phyloP scores from a whole-genome alignment of 805 yeast species.

The Jamesozyma piceae region DNA sequence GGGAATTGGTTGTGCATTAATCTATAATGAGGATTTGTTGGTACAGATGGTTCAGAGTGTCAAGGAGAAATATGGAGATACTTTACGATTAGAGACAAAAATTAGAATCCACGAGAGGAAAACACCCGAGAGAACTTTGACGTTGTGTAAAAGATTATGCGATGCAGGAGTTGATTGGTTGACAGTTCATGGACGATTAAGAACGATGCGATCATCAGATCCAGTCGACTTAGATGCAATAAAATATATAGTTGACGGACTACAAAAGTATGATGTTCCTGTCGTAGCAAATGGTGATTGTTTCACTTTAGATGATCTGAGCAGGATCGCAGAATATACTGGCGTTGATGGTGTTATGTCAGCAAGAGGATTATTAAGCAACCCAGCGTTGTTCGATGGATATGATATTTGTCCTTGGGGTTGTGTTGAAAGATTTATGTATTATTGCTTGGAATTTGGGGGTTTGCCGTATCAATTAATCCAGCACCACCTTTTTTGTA shows the following conservation, averaged over 20 bases:
- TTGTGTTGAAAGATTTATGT: slow-evolving; percentile 77
- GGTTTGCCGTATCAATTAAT: slow-evolving; percentile 78
- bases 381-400: slow-evolving; percentile 85
- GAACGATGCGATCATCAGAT: slow-evolving; percentile 70
- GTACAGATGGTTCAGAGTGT: slow-evolving; percentile 78
- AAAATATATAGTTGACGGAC: slow-evolving; percentile 42
- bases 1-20: slow-evolving; percentile 94
- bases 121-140: slow-evolving; percentile 47
- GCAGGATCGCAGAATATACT: slow-evolving; percentile 51
- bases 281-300: slow-evolving; percentile 99
- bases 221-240: slow-evolving; percentile 84
- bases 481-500: slow-evolving; percentile 83
- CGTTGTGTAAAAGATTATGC: slow-evolving; percentile 65
- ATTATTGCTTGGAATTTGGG: slow-evolving; percentile 57
- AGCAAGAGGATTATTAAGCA: slow-evolving; percentile 75
- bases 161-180: slow-evolving; percentile 87
- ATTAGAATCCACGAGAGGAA: slow-evolving; percentile 78
- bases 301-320: slow-evolving; percentile 55
- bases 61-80: slow-evolving; percentile 61
- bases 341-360: slow-evolving; percentile 93
- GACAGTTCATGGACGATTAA: slow-evolving; percentile 89
- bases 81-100: slow-evolving; percentile 78
- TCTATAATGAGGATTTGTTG: slow-evolving; percentile 73
- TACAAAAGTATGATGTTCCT: slow-evolving; percentile 46
- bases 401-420: slow-evolving; percentile 75